Conservation (phyloP, 371 early-diverging fungal genomes). For the Entomophthora muscae region DNA sequence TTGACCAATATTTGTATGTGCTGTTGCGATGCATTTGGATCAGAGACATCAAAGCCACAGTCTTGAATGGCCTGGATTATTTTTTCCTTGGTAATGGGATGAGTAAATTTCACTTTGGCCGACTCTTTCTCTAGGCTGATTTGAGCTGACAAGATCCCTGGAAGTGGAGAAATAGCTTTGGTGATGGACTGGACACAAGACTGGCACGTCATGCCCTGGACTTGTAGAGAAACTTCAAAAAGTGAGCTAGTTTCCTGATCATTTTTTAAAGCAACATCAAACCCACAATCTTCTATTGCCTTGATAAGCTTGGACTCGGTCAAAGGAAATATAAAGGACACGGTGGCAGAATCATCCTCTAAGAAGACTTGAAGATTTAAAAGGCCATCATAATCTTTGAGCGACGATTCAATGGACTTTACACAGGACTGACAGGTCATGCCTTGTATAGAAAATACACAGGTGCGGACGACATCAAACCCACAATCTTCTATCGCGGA, state of each 20-base stretch:
- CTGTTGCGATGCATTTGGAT: neutral
- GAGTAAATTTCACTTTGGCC: slow-evolving; percentile 18
- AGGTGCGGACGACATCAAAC: slow-evolving; percentile 22
- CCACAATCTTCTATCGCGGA: slow-evolving; percentile 43
- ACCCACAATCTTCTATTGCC: slow-evolving; percentile 4
- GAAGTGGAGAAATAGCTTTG: slow-evolving; percentile 19
- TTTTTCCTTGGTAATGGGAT: neutral
- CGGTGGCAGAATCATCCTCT: neutral
- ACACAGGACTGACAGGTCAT: slow-evolving; percentile 66
- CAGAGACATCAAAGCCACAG: slow-evolving; percentile 8
- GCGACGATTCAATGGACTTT: slow-evolving; percentile 33
- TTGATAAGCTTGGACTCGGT: neutral
- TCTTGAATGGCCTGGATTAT: neutral
- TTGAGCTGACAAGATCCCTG: slow-evolving; percentile 22
- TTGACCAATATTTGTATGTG: neutral
- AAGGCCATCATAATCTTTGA: slow-evolving; percentile 25
- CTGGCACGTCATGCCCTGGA: slow-evolving; percentile 65
- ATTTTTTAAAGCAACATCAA: neutral
- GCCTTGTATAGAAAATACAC: slow-evolving; percentile 4
- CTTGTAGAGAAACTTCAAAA: neutral
- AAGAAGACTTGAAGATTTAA: slow-evolving; percentile 13
- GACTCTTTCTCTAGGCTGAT: slow-evolving; percentile 29
- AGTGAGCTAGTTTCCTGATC: neutral
- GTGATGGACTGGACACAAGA: slow-evolving; percentile 60
- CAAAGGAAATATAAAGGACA: neutral